phyloP scores from a whole-genome alignment of 768 basidiomycete species.

The Floccularia luteovirens region DNA sequence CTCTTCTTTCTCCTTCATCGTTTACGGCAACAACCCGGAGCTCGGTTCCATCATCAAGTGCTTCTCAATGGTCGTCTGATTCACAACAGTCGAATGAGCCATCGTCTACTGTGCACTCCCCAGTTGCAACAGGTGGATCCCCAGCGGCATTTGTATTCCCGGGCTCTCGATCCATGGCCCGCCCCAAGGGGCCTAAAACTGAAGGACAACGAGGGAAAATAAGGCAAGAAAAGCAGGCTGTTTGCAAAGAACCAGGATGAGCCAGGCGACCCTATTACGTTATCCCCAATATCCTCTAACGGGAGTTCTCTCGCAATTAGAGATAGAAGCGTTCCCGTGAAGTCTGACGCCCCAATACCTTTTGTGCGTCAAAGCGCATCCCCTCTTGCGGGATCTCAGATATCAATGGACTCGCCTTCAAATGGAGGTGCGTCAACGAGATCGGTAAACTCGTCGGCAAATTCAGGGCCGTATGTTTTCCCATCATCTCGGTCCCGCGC shows the following conservation, averaged over 20 bases:
- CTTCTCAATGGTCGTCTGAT: too few relatives aligned
- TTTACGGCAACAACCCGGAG: neutral
- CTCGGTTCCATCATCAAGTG: too few relatives aligned
- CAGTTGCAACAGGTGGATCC: neutral
- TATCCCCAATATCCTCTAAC: too few relatives aligned
- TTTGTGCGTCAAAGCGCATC: too few relatives aligned
- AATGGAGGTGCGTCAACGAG: too few relatives aligned
- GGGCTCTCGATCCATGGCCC: slow-evolving; percentile 15
- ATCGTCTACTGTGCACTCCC: slow-evolving; percentile 5
- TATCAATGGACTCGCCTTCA: too few relatives aligned
- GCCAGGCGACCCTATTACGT: neutral
- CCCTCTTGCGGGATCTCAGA: too few relatives aligned
- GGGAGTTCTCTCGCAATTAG: too few relatives aligned
- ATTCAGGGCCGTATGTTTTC: too few relatives aligned
- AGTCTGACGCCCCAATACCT: too few relatives aligned
- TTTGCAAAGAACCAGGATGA: neutral
- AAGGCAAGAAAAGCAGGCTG: slow-evolving; percentile 2
- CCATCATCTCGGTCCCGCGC: slow-evolving; percentile 12
- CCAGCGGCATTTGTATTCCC: slow-evolving; percentile 16
- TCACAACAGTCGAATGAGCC: slow-evolving; percentile 3
- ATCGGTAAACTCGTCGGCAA: too few relatives aligned
- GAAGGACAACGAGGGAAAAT: slow-evolving; percentile 8
- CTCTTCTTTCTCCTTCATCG: neutral
- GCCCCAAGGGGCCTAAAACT: slow-evolving; percentile 16
- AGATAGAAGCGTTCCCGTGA: too few relatives aligned